Evolutionary conservation across 208 protist genomes (phyloP), one percentile per base, ranked within the genome.

Genomic region (Trypanosoma vivax): DNA sequence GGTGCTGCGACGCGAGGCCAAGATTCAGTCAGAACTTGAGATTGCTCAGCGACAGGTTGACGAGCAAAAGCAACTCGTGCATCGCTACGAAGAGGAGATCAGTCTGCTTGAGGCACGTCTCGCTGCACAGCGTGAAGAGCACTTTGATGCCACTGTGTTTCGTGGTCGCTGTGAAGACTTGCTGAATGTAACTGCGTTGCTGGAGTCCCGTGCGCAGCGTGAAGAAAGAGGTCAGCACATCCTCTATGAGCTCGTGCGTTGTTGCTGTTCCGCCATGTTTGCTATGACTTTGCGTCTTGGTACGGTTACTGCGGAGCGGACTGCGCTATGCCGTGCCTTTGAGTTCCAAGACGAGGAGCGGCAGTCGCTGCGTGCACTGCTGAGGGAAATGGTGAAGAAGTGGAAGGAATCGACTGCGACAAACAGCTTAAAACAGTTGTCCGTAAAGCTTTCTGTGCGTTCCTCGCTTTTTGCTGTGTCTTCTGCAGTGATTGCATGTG

Each of bases 111-210:
- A 45, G 3, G 30, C 5, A 42, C 13, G 51, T 29, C 59, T 53
- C 5, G 34, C 28, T 9, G 35, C 5, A 14, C 13, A 28, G 10
- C 50, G 37, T 13, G 60, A 65, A 18, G 23, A 46, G 31, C 31
- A 57, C 11, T 65, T 65, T 58, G 60, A 65, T 25, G 41, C 53
- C 6, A 30, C 35, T 18, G 41, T 43, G 30, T 35, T 65, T 1
- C 60, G 42, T 21, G 5, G 31, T 31, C 50, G 60, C 7, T 65
- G 60, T 21, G 50, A 58, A 21, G 60, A 58, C 37, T 33, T 65
- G 18, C 27, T 51, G 5, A 18, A 13, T 11, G 53, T 65, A 33
- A 29, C 35, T 38, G 27, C 50, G 23, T 39, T 37, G 2, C 50
- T 65, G 5, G 60, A 58, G 34, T 27, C 18, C 2, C 50, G 49